Evolutionary conservation across 2,329 filamentous ascomycete genomes (phyloP).

Genomic region (Arachnomyces sp.): DNA sequence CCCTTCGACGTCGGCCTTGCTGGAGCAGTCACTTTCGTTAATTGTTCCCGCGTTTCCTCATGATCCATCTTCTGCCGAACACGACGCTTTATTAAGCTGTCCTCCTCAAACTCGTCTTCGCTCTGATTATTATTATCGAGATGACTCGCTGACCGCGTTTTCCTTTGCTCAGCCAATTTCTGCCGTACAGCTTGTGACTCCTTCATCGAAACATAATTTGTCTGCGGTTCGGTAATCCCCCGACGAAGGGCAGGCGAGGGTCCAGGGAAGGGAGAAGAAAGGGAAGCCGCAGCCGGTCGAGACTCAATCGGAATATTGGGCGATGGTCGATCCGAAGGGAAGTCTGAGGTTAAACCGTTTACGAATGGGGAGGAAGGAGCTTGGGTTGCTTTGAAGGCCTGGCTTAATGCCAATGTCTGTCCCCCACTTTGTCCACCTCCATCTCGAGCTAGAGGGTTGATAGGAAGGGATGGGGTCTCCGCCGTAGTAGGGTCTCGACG

Average conservation of each 20-base stretch:
- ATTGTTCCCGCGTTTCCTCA: slow-evolving; percentile 26
- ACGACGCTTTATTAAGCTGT: slow-evolving; percentile 29
- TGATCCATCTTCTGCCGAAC: slow-evolving; percentile 26
- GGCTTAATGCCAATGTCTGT: slow-evolving; percentile 36
- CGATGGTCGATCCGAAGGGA: slow-evolving; percentile 40
- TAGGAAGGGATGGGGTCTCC: slow-evolving; percentile 32
- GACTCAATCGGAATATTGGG: slow-evolving; percentile 39
- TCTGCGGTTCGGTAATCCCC: slow-evolving; percentile 33
- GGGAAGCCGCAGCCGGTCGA: slow-evolving; percentile 23
- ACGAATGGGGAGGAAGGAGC: slow-evolving; percentile 38
- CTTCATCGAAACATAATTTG: slow-evolving; percentile 38
- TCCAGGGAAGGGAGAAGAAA: slow-evolving; percentile 32
- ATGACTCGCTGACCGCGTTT: slow-evolving; percentile 29
- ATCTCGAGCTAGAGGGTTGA: slow-evolving; percentile 35
- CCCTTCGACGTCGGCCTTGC: slow-evolving; percentile 15
- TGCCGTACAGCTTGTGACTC: slow-evolving; percentile 38
- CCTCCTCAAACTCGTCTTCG: slow-evolving; percentile 37
- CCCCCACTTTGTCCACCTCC: slow-evolving; percentile 26
- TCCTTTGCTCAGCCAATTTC: slow-evolving; percentile 21
- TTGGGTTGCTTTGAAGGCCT: slow-evolving; percentile 42
- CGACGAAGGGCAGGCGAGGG: slow-evolving; percentile 25
- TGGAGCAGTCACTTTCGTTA: slow-evolving; percentile 28
- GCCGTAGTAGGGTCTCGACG: slow-evolving; percentile 20
- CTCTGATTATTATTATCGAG: slow-evolving; percentile 26
- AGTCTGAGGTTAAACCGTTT: slow-evolving; percentile 27